A percentile compares a stretch with the other conserved stretches of the same genome.
Conservation (phyloP, 805 yeast genomes). For the Millerago galiae region DNA sequence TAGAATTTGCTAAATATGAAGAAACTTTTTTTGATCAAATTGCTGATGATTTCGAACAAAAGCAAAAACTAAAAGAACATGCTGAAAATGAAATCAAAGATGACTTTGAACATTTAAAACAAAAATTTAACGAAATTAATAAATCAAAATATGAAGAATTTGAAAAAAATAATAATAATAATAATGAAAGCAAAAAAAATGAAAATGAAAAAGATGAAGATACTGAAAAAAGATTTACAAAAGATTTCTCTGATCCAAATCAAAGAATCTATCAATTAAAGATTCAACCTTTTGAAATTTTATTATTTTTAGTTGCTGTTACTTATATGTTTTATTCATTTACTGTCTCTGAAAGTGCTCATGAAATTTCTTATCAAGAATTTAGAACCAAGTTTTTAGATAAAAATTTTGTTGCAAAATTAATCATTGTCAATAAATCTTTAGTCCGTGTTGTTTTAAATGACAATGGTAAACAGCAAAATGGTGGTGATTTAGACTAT, state of each 20-base stretch:
- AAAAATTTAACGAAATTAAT: conserved; percentile 14
- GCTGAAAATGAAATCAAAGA: conserved; percentile 5
- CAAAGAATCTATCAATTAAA: conserved; percentile 26
- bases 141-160: not conserved
- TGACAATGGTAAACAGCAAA: conserved; percentile 41
- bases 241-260: conserved; percentile 26
- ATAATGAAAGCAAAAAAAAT: not conserved
- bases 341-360: conserved; percentile 26
- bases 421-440: conserved; percentile 71
- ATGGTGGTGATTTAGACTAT: conserved; percentile 30
- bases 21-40: conserved; percentile 4
- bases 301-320: conserved; percentile 26
- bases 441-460: conserved; percentile 65
- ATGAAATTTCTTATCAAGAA: conserved; percentile 86
- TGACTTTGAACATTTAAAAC: conserved; percentile 4
- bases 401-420: conserved; percentile 66
- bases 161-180: not conserved
- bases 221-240: not conserved
- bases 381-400: conserved; percentile 70
- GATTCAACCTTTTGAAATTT: conserved; percentile 29
- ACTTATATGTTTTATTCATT: conserved; percentile 26
- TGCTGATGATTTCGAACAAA: conserved; percentile 4
- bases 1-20: conserved; percentile 7
- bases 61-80: conserved; percentile 8
- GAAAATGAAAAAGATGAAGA: conserved; percentile 8